Conservation (phyloP, 305 asterid genomes). For the Solanum hybrid region DNA sequence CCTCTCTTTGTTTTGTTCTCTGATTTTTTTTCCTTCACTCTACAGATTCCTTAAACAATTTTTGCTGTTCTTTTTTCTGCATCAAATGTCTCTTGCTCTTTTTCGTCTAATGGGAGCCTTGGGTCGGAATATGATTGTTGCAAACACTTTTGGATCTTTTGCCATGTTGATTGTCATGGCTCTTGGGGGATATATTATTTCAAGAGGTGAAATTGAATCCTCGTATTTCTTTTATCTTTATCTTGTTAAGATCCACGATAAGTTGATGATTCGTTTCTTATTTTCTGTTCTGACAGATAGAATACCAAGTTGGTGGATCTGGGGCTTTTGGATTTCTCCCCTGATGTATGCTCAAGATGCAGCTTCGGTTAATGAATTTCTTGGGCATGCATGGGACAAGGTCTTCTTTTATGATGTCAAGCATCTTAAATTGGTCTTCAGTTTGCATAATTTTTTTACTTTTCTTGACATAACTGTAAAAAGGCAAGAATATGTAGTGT, state of each 20-base stretch:
- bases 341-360: constrained; percentile 91
- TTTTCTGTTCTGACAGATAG: constrained; percentile 46
- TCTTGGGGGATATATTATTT: constrained; percentile 90
- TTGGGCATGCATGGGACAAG: constrained; percentile 89
- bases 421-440: background rate
- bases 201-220: constrained; percentile 57
- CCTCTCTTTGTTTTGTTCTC: background rate
- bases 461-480: constrained; percentile 2
- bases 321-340: constrained; percentile 98
- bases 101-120: constrained; percentile 88
- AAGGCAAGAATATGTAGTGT: background rate
- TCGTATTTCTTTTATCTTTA: background rate
- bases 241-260: background rate
- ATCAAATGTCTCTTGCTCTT: constrained; percentile 82
- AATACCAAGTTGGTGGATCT: constrained; percentile 92
- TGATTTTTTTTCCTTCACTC: background rate
- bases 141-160: constrained; percentile 94
- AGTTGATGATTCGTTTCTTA: constrained; percentile 12
- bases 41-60: constrained; percentile 81
- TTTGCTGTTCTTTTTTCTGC: constrained; percentile 74
- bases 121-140: constrained; percentile 93
- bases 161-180: constrained; percentile 91
- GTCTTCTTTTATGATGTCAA: constrained; percentile 24
- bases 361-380: constrained; percentile 90
- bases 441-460: background rate